phyloP scores from a whole-genome alignment of 169 alveolate genomes.

The Perkinsus marinus region DNA sequence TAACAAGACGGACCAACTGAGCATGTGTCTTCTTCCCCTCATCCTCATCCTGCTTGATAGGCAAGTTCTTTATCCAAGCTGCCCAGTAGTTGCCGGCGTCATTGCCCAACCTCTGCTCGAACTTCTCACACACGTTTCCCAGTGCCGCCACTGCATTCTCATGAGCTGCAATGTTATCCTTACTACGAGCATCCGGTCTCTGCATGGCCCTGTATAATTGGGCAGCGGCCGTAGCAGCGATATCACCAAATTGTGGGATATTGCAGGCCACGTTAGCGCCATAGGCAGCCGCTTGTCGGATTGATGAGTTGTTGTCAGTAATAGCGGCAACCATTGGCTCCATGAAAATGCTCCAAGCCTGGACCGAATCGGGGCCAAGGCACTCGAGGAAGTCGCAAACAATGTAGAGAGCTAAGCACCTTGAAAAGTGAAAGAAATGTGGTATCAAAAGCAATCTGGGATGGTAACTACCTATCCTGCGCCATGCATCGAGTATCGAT shows the following conservation, averaged over 20 bases:
- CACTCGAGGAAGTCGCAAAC: neutral
- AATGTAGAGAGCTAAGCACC: neutral
- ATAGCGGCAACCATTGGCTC: neutral
- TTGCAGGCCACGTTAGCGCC: neutral
- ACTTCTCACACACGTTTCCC: conserved; percentile 46
- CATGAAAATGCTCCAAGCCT: neutral
- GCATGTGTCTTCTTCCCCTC: conserved; percentile 54
- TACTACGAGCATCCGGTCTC: neutral
- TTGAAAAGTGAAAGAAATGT: neutral
- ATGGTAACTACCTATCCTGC: neutral
- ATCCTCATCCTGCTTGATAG: conserved; percentile 49
- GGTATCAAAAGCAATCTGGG: neutral
- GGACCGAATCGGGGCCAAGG: neutral
- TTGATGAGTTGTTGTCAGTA: neutral
- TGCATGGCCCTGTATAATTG: neutral
- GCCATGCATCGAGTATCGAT: neutral
- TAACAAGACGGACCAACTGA: conserved; percentile 32
- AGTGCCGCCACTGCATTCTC: conserved; percentile 62
- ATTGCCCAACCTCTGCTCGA: conserved; percentile 19
- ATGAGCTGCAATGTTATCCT: conserved; percentile 43
- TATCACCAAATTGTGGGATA: neutral
- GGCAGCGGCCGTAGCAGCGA: neutral
- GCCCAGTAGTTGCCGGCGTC: conserved; percentile 34
- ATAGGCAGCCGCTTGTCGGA: neutral
- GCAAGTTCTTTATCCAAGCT: conserved; percentile 50